A percentile compares a stretch with the other conserved stretches of the same genome.
Evolutionary conservation across 257 asterid genomes (phyloP).

Genomic region (Lithospermum erythrorhizon): DNA sequence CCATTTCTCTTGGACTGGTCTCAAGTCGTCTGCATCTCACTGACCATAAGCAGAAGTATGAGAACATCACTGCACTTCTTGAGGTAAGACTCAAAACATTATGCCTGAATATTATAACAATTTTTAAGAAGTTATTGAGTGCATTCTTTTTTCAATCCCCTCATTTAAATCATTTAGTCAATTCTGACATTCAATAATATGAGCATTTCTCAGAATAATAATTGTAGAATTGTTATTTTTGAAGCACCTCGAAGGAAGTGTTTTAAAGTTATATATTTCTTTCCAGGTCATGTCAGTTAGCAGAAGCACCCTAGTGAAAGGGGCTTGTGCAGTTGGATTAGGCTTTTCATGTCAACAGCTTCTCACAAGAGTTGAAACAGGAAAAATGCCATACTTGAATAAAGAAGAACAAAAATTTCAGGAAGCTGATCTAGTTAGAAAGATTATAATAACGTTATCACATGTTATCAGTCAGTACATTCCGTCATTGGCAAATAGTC

Average conservation of each 20-base stretch:
- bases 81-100: slow-evolving; percentile 40
- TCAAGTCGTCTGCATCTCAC: slow-evolving; percentile 88
- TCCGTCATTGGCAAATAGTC: slow-evolving; percentile 44
- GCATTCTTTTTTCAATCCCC: neutral
- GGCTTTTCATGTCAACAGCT: slow-evolving; percentile 82
- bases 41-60: slow-evolving; percentile 67
- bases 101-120: neutral
- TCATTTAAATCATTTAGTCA: neutral
- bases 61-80: slow-evolving; percentile 61
- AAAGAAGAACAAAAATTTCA: slow-evolving; percentile 34
- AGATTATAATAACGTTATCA: slow-evolving; percentile 48
- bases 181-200: too few relatives aligned
- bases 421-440: slow-evolving; percentile 56
- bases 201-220: neutral
- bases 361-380: slow-evolving; percentile 54
- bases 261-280: slow-evolving; percentile 1
- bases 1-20: slow-evolving; percentile 87
- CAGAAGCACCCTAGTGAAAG: slow-evolving; percentile 85
- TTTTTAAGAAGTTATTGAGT: neutral
- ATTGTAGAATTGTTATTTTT: neutral
- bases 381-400: slow-evolving; percentile 22
- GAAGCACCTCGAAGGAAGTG: neutral
- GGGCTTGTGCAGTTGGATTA: slow-evolving; percentile 95
- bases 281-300: slow-evolving; percentile 65
- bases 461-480: slow-evolving; percentile 50